A percentile compares a stretch with the other conserved stretches of the same genome.
phyloP scores from a whole-genome alignment of 345 rosid genomes.

The Luvunga scandens region DNA sequence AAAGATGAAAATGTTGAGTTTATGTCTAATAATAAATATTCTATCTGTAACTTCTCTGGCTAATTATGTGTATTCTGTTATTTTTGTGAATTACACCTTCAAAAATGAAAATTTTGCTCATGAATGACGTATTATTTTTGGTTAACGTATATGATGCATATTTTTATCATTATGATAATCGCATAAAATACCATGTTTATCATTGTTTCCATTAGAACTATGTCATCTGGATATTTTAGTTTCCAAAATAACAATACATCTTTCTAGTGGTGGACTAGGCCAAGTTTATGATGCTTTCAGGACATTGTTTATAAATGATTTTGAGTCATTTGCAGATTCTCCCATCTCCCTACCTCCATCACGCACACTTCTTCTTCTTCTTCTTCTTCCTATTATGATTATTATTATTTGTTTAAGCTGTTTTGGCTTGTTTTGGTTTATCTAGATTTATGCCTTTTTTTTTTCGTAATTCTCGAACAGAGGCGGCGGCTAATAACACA shows the following conservation, averaged over 20 bases:
- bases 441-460: neutral
- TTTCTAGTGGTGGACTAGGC: neutral
- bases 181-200: neutral
- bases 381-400: neutral
- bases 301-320: neutral
- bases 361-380: neutral
- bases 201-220: neutral
- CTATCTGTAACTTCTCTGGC: neutral
- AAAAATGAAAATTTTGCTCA: neutral
- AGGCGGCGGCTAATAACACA: conserved; percentile 81
- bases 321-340: neutral
- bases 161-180: conserved; percentile 4
- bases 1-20: neutral
- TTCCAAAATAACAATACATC: neutral
- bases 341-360: no score
- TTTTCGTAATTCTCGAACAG: conserved; percentile 32
- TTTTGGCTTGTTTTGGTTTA: neutral
- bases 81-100: neutral
- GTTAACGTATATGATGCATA: neutral
- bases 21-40: neutral
- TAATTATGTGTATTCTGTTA: neutral
- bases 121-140: neutral
- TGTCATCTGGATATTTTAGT: neutral
- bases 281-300: neutral
- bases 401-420: neutral